These are phyloP conservation scores for Akanthomyces dipterigenus DNA, from an alignment of 2,329 filamentous ascomycete genomes.

Conservation along the genomic window DNA sequence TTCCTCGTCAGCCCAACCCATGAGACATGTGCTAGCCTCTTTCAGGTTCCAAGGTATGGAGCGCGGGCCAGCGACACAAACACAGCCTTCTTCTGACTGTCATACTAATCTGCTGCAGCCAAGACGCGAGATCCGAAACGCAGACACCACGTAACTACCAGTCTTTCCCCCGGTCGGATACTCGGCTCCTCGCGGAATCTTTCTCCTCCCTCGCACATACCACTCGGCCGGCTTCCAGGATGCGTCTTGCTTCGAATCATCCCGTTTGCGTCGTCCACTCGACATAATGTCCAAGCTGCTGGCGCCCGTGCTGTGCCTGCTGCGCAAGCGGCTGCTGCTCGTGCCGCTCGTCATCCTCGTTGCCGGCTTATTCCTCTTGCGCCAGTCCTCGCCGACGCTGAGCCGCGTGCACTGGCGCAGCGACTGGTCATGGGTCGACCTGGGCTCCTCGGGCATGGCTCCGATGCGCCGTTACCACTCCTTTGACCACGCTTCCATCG, in stretches of 20 bases:
- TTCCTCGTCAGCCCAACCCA: too few relatives aligned
- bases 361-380: neutral
- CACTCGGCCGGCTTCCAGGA: neutral
- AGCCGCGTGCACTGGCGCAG: conserved; percentile 10
- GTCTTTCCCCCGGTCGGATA: too few relatives aligned
- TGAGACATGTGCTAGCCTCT: too few relatives aligned
- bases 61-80: too few relatives aligned
- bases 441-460: conserved; percentile 8
- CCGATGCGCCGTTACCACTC: conserved; percentile 11
- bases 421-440: conserved; percentile 12
- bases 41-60: too few relatives aligned
- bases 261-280: neutral
- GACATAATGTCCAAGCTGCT: conserved; percentile 5
- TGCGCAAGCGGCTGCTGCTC: conserved; percentile 4
- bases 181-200: too few relatives aligned
- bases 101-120: neutral
- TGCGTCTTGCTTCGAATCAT: neutral
- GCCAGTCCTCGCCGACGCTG: neutral
- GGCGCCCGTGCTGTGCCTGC: neutral
- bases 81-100: neutral
- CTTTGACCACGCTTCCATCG: conserved; percentile 9
- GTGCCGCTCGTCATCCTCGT: neutral
- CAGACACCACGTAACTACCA: too few relatives aligned
- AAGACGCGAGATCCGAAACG: neutral
- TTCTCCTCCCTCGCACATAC: neutral